Evolutionary conservation across 192 early-diverging fungal species (phyloP).

Genomic region (Coemansia brasiliensis): DNA sequence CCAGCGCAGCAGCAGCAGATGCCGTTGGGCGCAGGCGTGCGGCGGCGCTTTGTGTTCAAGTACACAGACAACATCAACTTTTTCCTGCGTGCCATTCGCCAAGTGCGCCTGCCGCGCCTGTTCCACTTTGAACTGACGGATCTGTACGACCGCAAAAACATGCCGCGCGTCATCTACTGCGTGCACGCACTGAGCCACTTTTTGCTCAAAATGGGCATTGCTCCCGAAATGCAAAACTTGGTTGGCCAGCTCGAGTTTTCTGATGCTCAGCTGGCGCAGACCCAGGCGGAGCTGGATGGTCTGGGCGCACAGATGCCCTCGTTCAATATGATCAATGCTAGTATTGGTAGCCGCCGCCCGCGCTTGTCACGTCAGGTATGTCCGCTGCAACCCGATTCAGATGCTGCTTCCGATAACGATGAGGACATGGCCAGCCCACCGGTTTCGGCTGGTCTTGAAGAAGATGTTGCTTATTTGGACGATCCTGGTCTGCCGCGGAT

Average conservation of each 20-base stretch:
- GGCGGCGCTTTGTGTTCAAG: slow-evolving; percentile 78
- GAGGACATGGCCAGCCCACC: not conserved
- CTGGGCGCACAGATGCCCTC: slow-evolving; percentile 83
- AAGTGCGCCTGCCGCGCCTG: slow-evolving; percentile 82
- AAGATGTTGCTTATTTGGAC: slow-evolving; percentile 40
- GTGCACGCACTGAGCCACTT: slow-evolving; percentile 96
- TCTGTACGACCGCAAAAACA: slow-evolving; percentile 98
- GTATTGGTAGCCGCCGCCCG: slow-evolving; percentile 41
- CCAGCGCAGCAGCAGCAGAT: slow-evolving; percentile 21
- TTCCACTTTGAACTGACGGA: slow-evolving; percentile 98
- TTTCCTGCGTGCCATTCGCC: slow-evolving; percentile 77
- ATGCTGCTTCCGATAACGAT: slow-evolving; percentile 27
- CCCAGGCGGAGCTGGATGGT: slow-evolving; percentile 80
- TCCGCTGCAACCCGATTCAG: slow-evolving; percentile 39
- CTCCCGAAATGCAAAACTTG: slow-evolving; percentile 90
- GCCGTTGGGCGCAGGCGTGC: slow-evolving; percentile 31
- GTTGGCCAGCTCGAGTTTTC: slow-evolving; percentile 91
- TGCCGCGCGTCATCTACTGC: slow-evolving; percentile 98
- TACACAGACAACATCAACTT: slow-evolving; percentile 99
- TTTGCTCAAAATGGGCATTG: slow-evolving; percentile 77
- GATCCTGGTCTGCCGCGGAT: slow-evolving; percentile 34
- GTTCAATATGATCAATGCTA: slow-evolving; percentile 78
- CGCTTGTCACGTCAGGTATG: slow-evolving; percentile 48
- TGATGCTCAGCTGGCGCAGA: slow-evolving; percentile 60
- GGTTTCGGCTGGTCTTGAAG: not conserved